Percentiles rank a stretch among this genome's conserved stretches.
Evolutionary conservation across 306 rosid species (phyloP).

Genomic region (Acacia crassicarpa): DNA sequence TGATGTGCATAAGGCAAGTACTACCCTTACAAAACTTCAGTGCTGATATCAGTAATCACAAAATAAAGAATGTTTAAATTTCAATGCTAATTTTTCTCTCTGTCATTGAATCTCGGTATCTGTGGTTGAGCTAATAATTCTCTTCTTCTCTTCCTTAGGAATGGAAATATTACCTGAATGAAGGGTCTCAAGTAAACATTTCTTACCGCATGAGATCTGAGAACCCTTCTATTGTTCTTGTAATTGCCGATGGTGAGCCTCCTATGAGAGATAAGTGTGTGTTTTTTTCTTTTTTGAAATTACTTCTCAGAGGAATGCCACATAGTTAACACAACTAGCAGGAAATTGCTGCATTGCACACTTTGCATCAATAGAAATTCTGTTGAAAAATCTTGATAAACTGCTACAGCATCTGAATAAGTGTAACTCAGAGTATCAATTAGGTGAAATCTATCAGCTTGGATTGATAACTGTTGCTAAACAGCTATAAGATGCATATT

Average conservation of each 20-base stretch:
- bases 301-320: neutral
- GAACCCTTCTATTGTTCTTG: conserved; percentile 53
- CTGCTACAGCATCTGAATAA: neutral
- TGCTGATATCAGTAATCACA: neutral
- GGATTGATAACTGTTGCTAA: neutral
- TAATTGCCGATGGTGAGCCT: conserved; percentile 69
- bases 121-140: conserved; percentile 18
- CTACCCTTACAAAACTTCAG: neutral
- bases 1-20: conserved; percentile 66
- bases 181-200: conserved; percentile 68
- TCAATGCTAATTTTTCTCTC: neutral
- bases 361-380: conserved; percentile 16
- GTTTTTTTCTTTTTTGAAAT: conserved; percentile 1
- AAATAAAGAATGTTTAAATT: conserved; percentile 7
- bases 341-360: neutral
- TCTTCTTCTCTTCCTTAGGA: conserved; percentile 46
- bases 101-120: conserved; percentile 1
- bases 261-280: neutral
- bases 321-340: neutral
- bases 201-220: conserved; percentile 56
- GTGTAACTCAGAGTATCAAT: neutral
- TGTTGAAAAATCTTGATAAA: neutral
- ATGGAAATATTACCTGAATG: conserved; percentile 64
- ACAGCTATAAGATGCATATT: neutral
- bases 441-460: neutral